A percentile compares a stretch with the other conserved stretches of the same genome.
These are phyloP conservation scores for Colletotrichum kahawae DNA, from an alignment of 2,329 filamentous ascomycete genomes.

Conservation along the genomic window DNA sequence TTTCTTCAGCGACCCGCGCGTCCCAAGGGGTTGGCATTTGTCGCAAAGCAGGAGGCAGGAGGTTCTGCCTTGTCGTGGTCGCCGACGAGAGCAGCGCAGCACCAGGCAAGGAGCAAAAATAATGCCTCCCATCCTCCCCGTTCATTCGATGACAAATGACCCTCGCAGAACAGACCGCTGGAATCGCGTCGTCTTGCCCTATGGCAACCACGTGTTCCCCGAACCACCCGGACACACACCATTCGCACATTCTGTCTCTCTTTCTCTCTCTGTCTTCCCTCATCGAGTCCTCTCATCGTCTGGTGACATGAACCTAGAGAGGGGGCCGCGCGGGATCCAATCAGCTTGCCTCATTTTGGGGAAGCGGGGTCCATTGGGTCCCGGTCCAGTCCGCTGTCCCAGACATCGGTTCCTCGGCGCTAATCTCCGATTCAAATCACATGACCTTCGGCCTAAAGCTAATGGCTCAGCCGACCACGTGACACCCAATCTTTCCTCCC, in stretches of 20 bases:
- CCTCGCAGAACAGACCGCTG: neutral
- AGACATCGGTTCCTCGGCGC: conserved; percentile 11
- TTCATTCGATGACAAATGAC: neutral
- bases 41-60: conserved; percentile 1
- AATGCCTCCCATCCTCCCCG: neutral
- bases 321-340: neutral
- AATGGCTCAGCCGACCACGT: neutral
- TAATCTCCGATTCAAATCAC: neutral
- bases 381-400: neutral
- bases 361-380: neutral
- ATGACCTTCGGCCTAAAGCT: neutral
- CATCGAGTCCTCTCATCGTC: neutral
- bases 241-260: neutral
- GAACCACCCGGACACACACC: neutral
- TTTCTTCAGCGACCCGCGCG: conserved; percentile 13
- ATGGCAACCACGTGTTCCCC: conserved; percentile 19
- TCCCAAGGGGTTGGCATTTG: neutral
- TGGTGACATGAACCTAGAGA: conserved; percentile 15
- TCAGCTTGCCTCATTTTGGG: neutral
- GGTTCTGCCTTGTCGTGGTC: neutral
- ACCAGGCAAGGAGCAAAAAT: neutral
- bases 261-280: neutral
- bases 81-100: neutral
- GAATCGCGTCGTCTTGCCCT: conserved; percentile 5
- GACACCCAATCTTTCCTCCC: neutral